Conservation (phyloP, 148 eudicot species). For the Arctostaphylos glauca region DNA sequence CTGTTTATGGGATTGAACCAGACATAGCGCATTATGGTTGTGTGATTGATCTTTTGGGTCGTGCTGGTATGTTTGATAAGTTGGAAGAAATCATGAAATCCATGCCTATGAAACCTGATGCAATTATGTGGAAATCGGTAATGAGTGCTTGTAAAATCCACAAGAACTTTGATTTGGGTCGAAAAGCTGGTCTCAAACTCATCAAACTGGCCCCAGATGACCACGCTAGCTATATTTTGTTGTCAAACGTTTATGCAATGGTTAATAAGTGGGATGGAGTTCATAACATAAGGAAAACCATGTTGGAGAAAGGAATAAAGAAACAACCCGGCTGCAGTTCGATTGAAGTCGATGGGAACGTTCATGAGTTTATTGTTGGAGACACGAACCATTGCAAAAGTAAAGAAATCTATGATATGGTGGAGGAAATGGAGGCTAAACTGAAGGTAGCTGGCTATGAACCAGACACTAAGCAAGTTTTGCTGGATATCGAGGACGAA, state of each 20-base stretch:
- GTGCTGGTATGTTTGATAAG: conserved; percentile 19
- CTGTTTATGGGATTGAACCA: conserved; percentile 16
- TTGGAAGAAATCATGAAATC: conserved; percentile 8
- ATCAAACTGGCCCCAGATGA: conserved; percentile 22
- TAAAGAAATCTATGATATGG: conserved; percentile 21
- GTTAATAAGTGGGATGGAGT: conserved; percentile 17
- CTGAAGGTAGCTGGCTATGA: conserved; percentile 16
- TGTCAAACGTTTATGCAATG: conserved; percentile 21
- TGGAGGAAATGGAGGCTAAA: conserved; percentile 19
- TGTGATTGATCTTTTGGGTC: conserved; percentile 23
- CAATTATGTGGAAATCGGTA: conserved; percentile 17
- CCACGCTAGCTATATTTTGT: conserved; percentile 14
- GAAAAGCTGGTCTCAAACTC: conserved; percentile 5
- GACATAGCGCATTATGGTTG: conserved; percentile 25
- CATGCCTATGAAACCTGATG: conserved; percentile 22
- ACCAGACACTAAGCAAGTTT: conserved; percentile 11
- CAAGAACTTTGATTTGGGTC: conserved; percentile 11
- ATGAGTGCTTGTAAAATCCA: conserved; percentile 25
- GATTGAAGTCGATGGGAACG: conserved; percentile 22
- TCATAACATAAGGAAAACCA: conserved; percentile 8
- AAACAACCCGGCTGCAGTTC: conserved; percentile 26
- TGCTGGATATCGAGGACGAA: conserved; percentile 18
- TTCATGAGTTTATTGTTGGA: conserved; percentile 21
- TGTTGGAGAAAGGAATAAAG: conserved; percentile 13
- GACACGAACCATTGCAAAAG: conserved; percentile 11